Evolutionary conservation across 2,329 filamentous ascomycete genomes (phyloP).

Genomic region (Alternaria dauci): DNA sequence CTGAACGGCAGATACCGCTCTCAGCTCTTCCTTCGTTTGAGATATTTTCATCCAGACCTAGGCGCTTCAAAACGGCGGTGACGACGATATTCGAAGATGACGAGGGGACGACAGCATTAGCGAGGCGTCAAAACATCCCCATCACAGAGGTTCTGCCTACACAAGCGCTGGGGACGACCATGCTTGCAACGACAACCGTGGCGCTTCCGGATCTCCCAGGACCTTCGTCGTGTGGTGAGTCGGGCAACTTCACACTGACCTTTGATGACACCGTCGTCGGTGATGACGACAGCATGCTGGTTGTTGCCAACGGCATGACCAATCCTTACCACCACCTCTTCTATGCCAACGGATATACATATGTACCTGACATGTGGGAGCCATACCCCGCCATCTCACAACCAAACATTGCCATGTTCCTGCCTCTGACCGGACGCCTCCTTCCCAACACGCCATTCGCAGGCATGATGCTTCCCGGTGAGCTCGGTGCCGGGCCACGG

Average conservation of each 20-base stretch:
- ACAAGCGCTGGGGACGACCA: background rate
- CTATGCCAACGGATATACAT: slow-evolving; percentile 61
- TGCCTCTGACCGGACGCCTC: slow-evolving; percentile 47
- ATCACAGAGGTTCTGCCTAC: background rate
- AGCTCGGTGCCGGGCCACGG: slow-evolving; percentile 58
- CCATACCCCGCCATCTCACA: slow-evolving; percentile 57
- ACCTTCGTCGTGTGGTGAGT: slow-evolving; percentile 53
- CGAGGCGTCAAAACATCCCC: slow-evolving; percentile 6
- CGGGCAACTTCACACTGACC: slow-evolving; percentile 53
- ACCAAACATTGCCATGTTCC: slow-evolving; percentile 59
- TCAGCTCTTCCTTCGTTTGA: slow-evolving; percentile 31
- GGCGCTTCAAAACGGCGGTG: slow-evolving; percentile 24
- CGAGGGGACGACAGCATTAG: background rate
- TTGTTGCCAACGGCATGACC: slow-evolving; percentile 52
- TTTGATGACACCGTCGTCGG: slow-evolving; percentile 40
- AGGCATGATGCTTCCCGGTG: slow-evolving; percentile 53
- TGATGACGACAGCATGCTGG: slow-evolving; percentile 42
- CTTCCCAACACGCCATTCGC: slow-evolving; percentile 40
- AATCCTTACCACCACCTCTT: slow-evolving; percentile 62
- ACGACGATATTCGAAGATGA: slow-evolving; percentile 16
- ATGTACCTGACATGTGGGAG: slow-evolving; percentile 56
- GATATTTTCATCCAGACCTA: slow-evolving; percentile 21
- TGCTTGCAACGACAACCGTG: background rate
- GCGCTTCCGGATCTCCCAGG: slow-evolving; percentile 17
- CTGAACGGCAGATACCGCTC: slow-evolving; percentile 29